Conservation (phyloP, 2,329 filamentous ascomycete genomes). For the Xylariales sp. region DNA sequence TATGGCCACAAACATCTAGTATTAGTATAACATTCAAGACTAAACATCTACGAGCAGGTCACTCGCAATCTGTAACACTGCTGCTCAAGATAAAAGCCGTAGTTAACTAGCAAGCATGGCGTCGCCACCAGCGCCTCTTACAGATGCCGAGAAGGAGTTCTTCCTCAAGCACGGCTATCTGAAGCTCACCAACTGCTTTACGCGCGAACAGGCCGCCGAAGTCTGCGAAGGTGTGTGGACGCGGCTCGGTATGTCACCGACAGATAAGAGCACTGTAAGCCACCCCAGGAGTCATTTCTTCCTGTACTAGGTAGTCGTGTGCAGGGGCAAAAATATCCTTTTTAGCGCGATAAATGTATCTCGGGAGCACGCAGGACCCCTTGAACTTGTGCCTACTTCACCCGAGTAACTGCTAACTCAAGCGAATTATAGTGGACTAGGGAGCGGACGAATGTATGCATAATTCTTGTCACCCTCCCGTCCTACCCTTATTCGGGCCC, state of each 20-base stretch:
- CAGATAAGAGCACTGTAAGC: conserved; percentile 66
- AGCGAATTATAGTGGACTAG: conserved; percentile 60
- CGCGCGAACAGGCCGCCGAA: conserved; percentile 47
- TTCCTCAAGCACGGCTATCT: conserved; percentile 68
- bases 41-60: neutral
- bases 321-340: no score
- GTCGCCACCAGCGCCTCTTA: conserved; percentile 46
- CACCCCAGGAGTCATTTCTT: no score
- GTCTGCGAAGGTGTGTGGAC: conserved; percentile 67
- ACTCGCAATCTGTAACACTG: conserved; percentile 7
- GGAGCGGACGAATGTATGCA: conserved; percentile 65
- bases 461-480: neutral
- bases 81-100: neutral
- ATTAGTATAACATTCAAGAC: neutral
- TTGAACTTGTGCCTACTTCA: no score
- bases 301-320: no score
- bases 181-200: conserved; percentile 61
- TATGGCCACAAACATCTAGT: neutral
- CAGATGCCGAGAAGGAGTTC: conserved; percentile 52
- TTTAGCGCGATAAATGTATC: no score
- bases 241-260: conserved; percentile 71
- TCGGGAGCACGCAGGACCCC: no score
- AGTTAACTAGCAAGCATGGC: conserved; percentile 39
- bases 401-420: no score
- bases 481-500: neutral